Evolutionary conservation across 441 rosid species (phyloP).

Genomic region (Aquilaria agallochum): DNA sequence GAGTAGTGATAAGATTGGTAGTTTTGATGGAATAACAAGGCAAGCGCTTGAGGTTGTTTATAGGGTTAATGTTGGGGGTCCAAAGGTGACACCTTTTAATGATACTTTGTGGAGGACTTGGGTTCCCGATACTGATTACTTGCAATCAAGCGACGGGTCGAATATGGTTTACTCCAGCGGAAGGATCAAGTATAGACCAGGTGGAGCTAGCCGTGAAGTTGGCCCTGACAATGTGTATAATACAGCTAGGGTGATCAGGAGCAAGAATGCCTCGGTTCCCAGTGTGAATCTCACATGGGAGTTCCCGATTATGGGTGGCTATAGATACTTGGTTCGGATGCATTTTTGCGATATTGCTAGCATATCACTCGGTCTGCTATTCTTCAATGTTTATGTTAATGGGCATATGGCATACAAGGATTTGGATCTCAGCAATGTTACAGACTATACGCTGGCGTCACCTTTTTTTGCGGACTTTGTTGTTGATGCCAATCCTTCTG

Average conservation of each 20-base stretch:
- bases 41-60: slow-evolving; percentile 55
- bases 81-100: slow-evolving; percentile 70
- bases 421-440: slow-evolving; percentile 39
- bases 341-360: slow-evolving; percentile 88
- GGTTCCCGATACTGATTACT: slow-evolving; percentile 63
- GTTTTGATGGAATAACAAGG: slow-evolving; percentile 35
- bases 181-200: slow-evolving; percentile 55
- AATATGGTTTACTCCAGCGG: slow-evolving; percentile 38
- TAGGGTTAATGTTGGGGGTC: slow-evolving; percentile 72
- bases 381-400: slow-evolving; percentile 48
- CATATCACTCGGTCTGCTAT: slow-evolving; percentile 45
- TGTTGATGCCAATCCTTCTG: slow-evolving; percentile 31
- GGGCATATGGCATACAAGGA: slow-evolving; percentile 46
- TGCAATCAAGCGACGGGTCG: slow-evolving; percentile 37
- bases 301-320: slow-evolving; percentile 46
- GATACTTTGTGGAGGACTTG: slow-evolving; percentile 84
- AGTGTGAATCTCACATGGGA: slow-evolving; percentile 61
- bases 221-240: slow-evolving; percentile 75
- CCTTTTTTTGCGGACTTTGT: slow-evolving; percentile 67
- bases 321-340: slow-evolving; percentile 56
- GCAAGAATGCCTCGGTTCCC: slow-evolving; percentile 41
- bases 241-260: slow-evolving; percentile 57
- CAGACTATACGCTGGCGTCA: slow-evolving; percentile 42
- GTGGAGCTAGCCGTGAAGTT: slow-evolving; percentile 76
- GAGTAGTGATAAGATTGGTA: slow-evolving; percentile 31